phyloP scores from a whole-genome alignment of 768 basidiomycete genomes.

The Rhizopogon sp. region DNA sequence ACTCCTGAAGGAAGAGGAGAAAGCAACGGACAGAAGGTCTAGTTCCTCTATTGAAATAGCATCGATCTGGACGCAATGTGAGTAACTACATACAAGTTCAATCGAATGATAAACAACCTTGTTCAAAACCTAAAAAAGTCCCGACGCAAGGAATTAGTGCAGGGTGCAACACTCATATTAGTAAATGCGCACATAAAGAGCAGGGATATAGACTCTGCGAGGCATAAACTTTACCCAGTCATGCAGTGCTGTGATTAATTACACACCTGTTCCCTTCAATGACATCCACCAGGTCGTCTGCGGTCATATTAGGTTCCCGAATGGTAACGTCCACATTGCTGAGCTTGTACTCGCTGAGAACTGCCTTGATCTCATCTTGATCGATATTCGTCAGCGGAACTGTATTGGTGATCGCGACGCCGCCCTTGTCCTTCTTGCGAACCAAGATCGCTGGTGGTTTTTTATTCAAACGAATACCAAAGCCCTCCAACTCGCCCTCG shows the following conservation, averaged over 20 bases:
- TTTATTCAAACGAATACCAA: conserved; percentile 96
- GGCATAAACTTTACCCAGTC: neutral
- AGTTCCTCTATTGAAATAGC: conserved; percentile 98
- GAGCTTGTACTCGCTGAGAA: conserved; percentile 88
- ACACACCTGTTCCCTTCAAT: conserved; percentile 87
- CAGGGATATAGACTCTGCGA: conserved; percentile 87
- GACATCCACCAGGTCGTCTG: conserved; percentile 96
- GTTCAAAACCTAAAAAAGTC: conserved; percentile 59
- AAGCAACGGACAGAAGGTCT: conserved; percentile 65
- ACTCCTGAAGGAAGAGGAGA: neutral
- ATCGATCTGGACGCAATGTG: conserved; percentile 61
- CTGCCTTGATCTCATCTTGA: conserved; percentile 92
- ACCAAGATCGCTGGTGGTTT: conserved; percentile 83
- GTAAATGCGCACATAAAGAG: conserved; percentile 64
- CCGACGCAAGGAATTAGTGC: neutral
- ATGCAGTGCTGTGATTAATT: neutral
- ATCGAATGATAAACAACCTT: conserved; percentile 47
- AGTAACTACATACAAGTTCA: neutral
- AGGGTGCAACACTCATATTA: neutral
- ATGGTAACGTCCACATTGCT: conserved; percentile 91
- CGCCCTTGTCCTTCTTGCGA: conserved; percentile 84
- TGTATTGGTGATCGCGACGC: conserved; percentile 92
- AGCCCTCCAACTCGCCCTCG: conserved; percentile 93
- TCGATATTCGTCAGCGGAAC: conserved; percentile 95
- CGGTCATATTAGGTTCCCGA: conserved; percentile 85